A percentile compares a stretch with the other conserved stretches of the same genome.
These are phyloP conservation scores for Hyphopichia homilentoma DNA, from an alignment of 805 yeast species.

Conservation along the genomic window DNA sequence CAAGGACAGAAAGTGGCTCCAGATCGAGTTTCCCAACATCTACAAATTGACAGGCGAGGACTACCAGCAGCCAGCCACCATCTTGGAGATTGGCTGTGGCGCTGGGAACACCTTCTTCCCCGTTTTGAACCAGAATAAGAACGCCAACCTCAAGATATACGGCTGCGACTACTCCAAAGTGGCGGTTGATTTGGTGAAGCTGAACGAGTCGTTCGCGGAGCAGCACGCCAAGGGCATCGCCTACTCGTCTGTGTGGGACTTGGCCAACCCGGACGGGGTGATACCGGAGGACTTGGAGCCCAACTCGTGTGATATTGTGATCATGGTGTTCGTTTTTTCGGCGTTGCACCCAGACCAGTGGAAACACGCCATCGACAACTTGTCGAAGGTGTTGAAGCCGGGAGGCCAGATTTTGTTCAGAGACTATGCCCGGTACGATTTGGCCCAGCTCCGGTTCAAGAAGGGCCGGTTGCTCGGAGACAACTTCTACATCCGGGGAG, in stretches of 20 bases:
- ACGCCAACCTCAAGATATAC: slow-evolving; percentile 64
- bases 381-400: slow-evolving; percentile 75
- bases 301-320: slow-evolving; percentile 82
- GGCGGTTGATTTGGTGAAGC: slow-evolving; percentile 82
- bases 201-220: slow-evolving; percentile 56
- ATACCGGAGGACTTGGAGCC: slow-evolving; percentile 85
- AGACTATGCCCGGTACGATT: slow-evolving; percentile 93
- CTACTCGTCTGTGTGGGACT: slow-evolving; percentile 91
- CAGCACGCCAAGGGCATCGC: slow-evolving; percentile 48
- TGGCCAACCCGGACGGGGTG: slow-evolving; percentile 67
- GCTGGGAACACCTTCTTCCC: slow-evolving; percentile 98
- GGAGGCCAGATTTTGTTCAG: slow-evolving; percentile 88
- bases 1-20: slow-evolving; percentile 95
- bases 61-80: slow-evolving; percentile 65
- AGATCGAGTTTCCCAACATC: slow-evolving; percentile 85
- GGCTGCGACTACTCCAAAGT: slow-evolving; percentile 90
- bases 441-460: slow-evolving; percentile 93
- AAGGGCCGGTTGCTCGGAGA: slow-evolving; percentile 83
- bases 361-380: slow-evolving; percentile 72
- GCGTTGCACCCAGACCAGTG: slow-evolving; percentile 93
- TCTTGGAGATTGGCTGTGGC: slow-evolving; percentile 95
- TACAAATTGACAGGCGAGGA: slow-evolving; percentile 68
- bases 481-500: slow-evolving; percentile 94
- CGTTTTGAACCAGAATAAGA: slow-evolving; percentile 75
- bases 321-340: slow-evolving; percentile 92